phyloP scores from a whole-genome alignment of 257 asterid genomes.

The Solanum chmielewskii region DNA sequence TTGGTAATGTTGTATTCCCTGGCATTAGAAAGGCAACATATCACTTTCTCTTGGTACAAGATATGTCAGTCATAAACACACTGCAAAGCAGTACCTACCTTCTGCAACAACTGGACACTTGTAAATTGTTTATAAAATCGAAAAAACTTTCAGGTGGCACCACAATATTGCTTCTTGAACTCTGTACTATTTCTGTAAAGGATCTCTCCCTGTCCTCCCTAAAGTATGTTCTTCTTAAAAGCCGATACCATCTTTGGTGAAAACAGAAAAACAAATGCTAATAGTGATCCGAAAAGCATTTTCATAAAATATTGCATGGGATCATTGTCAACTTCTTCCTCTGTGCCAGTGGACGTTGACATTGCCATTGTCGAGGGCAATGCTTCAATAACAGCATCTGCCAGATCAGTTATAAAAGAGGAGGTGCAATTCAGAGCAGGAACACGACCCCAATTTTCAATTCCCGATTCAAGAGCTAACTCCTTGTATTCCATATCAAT shows the following conservation, averaged over 20 bases:
- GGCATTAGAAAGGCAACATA: not conserved
- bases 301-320: conserved; percentile 28
- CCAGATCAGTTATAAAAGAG: conserved; percentile 69
- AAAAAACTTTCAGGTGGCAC: not conserved
- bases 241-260: conserved; percentile 42
- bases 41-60: not conserved
- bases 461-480: conserved; percentile 79
- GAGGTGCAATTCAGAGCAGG: conserved; percentile 93
- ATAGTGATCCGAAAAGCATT: conserved; percentile 61
- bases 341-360: conserved; percentile 17
- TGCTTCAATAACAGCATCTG: conserved; percentile 89
- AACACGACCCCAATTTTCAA: conserved; percentile 90
- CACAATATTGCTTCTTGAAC: not conserved
- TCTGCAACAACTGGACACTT: not conserved
- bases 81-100: not conserved
- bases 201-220: not conserved
- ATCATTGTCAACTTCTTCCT: conserved; percentile 33
- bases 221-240: conserved; percentile 28
- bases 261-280: conserved; percentile 63
- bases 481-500: conserved; percentile 93
- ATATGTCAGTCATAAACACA: not conserved
- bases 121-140: not conserved
- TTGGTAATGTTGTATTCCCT: not conserved
- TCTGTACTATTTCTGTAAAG: not conserved
- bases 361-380: conserved; percentile 70